Evolutionary conservation across 805 yeast genomes (phyloP), one percentile per base, ranked within the genome.

Genomic region (Kluyveromyces aestuarii): DNA sequence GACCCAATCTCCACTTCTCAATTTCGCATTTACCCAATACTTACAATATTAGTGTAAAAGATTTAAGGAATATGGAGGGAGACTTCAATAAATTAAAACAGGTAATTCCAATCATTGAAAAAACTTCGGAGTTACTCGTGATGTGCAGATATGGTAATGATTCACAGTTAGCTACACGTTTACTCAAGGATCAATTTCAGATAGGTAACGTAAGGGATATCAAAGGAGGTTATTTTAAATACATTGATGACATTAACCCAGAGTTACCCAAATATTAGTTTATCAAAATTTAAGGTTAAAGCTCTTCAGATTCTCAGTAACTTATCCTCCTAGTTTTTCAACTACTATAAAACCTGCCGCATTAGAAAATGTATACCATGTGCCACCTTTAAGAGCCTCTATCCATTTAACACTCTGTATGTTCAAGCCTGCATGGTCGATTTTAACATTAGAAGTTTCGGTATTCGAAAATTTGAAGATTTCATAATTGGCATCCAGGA

Each of bases 121-220:
- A 55, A 16, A 52, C 55, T 6, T 59, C 63, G 35, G 68, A 67
- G 4, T 62, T 85, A 0, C 75, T 73, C 48, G 84, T 88, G 0
- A 71, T 91, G 17, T 93, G 99, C 65, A 73, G 97, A 33, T 81
- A 74, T 60, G 99, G 99, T 9, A 89, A 87, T 63, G 98, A 93
- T 62, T 90, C 98, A 0, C 89, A 86, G 58, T 64, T 80, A 16
- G 95, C 96, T 0, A 81, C 85, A 1, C 65, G 72, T 48, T 66
- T 72, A 41, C 64, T 90, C 42, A 70, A 74, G 45, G 77, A 76
- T 21, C 71, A 72, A 1, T 70, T 76, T 41, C 78, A 79, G 0
- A 66, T 78, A 16, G 49, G 58, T 0, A 64, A 75, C 17, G 87
- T 79, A 0, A 74, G 67, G 46, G 96, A 91, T 61, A 71, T 91